Conservation (phyloP, 2,329 filamentous ascomycete species). For the Phialophora macrospora region DNA sequence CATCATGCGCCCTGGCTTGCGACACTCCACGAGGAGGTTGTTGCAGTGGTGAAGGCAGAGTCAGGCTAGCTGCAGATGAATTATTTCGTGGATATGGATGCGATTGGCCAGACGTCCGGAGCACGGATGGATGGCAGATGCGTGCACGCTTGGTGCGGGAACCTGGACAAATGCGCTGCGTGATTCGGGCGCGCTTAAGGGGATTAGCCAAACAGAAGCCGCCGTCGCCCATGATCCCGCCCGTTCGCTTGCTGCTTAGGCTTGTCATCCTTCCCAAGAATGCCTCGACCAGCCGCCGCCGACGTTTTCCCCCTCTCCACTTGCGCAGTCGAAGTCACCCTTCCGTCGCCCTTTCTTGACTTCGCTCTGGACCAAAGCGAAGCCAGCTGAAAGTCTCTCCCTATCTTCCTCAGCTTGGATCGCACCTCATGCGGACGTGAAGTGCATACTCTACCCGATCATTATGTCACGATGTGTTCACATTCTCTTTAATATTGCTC, state of each 20-base stretch:
- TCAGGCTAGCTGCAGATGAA: slow-evolving; percentile 21
- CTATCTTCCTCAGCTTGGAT: slow-evolving; percentile 15
- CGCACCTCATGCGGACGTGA: slow-evolving; percentile 6
- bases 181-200: slow-evolving; percentile 8
- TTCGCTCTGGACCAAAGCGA: slow-evolving; percentile 23
- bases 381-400: slow-evolving; percentile 24
- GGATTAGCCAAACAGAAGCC: slow-evolving; percentile 15
- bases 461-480: slow-evolving; percentile 32
- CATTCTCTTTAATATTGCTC: slow-evolving; percentile 24
- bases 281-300: slow-evolving; percentile 17
- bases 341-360: slow-evolving; percentile 17
- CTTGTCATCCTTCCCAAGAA: slow-evolving; percentile 6
- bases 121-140: slow-evolving; percentile 13
- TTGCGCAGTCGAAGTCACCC: slow-evolving; percentile 12
- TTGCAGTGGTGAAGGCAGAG: slow-evolving; percentile 5
- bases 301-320: slow-evolving; percentile 15
- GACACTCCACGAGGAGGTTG: not conserved
- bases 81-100: slow-evolving; percentile 8
- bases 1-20: slow-evolving; percentile 38
- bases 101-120: slow-evolving; percentile 8
- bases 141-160: slow-evolving; percentile 8
- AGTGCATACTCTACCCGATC: slow-evolving; percentile 28
- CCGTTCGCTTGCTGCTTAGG: slow-evolving; percentile 13
- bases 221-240: not conserved
- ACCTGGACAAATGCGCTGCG: not conserved